Percentiles rank a stretch among this genome's conserved stretches.
Evolutionary conservation across 1,284 basidiomycete genomes (phyloP).

Genomic region (Malassezia equina): DNA sequence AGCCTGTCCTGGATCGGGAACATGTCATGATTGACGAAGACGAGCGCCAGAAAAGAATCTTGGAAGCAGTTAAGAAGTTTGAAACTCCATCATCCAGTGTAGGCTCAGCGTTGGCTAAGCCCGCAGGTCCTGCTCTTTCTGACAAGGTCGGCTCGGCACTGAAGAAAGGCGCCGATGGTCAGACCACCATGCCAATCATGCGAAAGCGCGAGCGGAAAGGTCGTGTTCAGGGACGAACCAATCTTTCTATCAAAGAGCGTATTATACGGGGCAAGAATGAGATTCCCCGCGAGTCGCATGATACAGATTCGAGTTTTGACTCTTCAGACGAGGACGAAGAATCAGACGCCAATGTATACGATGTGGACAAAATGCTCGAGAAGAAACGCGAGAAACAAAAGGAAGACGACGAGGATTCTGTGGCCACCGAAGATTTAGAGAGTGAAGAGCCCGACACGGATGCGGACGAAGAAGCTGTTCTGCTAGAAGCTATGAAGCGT

Average conservation of each 20-base stretch:
- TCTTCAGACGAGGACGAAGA: slow-evolving; percentile 22
- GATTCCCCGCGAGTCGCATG: slow-evolving; percentile 9
- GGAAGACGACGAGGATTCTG: slow-evolving; percentile 1
- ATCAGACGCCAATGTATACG: slow-evolving; percentile 13
- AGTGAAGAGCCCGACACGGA: slow-evolving; percentile 29
- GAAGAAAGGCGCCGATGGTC: slow-evolving; percentile 32
- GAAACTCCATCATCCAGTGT: not conserved
- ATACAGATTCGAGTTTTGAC: slow-evolving; percentile 34
- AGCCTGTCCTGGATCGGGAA: slow-evolving; percentile 19
- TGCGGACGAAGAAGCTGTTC: slow-evolving; percentile 32
- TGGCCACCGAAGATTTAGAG: slow-evolving; percentile 9
- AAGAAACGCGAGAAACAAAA: not conserved
- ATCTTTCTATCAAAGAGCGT: slow-evolving; percentile 18
- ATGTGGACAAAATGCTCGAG: slow-evolving; percentile 10
- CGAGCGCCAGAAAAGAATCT: slow-evolving; percentile 10
- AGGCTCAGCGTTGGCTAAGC: not conserved
- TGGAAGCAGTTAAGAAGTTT: slow-evolving; percentile 7
- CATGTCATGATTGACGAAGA: not conserved
- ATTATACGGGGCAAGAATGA: slow-evolving; percentile 6
- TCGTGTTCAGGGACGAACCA: slow-evolving; percentile 7
- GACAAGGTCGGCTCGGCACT: slow-evolving; percentile 38
- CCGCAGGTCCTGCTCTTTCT: not conserved
- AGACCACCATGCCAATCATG: slow-evolving; percentile 22
- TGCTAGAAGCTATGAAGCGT: slow-evolving; percentile 38
- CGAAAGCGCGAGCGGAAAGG: slow-evolving; percentile 28